A percentile compares a stretch with the other conserved stretches of the same genome.
These are phyloP conservation scores for Middelhovenomyces tepae DNA, from an alignment of 805 yeast genomes.

Conservation along the genomic window DNA sequence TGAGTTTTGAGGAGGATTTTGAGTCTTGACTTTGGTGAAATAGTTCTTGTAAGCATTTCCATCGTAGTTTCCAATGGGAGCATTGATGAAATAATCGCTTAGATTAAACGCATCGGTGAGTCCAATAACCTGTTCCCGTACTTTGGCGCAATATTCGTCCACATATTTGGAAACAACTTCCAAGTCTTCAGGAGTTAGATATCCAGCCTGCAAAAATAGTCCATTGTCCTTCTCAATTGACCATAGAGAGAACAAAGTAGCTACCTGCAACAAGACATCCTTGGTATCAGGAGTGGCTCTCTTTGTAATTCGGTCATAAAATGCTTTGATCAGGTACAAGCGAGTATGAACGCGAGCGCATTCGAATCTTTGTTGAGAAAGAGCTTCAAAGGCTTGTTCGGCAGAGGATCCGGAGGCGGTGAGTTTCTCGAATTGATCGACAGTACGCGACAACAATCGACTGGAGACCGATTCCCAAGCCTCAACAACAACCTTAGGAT, in stretches of 20 bases:
- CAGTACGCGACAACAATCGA: conserved; percentile 27
- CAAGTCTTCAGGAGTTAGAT: conserved; percentile 43
- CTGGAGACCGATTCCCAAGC: conserved; percentile 33
- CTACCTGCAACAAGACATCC: conserved; percentile 44
- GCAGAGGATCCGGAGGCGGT: conserved; percentile 18
- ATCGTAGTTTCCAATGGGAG: conserved; percentile 71
- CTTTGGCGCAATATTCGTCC: conserved; percentile 37
- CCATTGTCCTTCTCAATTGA: conserved; percentile 65
- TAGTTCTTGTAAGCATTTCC: conserved; percentile 82
- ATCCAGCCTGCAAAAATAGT: conserved; percentile 55
- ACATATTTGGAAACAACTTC: conserved; percentile 36
- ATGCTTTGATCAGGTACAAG: conserved; percentile 29
- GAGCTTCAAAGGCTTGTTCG: conserved; percentile 31
- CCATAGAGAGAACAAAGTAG: conserved; percentile 54
- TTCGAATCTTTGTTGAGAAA: conserved; percentile 33
- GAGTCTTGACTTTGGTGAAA: conserved; percentile 50
- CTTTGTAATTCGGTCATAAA: conserved; percentile 28
- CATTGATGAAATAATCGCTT: conserved; percentile 71
- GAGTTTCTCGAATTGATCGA: conserved; percentile 22
- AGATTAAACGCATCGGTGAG: conserved; percentile 78
- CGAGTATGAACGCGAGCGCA: conserved; percentile 33
- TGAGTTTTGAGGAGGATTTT: conserved; percentile 32
- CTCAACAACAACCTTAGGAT: conserved; percentile 21
- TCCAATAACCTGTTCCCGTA: conserved; percentile 65
- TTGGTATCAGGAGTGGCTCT: conserved; percentile 30